Evolutionary conservation across 768 basidiomycete species (phyloP).

Genomic region (Psilocybe azurescens): DNA sequence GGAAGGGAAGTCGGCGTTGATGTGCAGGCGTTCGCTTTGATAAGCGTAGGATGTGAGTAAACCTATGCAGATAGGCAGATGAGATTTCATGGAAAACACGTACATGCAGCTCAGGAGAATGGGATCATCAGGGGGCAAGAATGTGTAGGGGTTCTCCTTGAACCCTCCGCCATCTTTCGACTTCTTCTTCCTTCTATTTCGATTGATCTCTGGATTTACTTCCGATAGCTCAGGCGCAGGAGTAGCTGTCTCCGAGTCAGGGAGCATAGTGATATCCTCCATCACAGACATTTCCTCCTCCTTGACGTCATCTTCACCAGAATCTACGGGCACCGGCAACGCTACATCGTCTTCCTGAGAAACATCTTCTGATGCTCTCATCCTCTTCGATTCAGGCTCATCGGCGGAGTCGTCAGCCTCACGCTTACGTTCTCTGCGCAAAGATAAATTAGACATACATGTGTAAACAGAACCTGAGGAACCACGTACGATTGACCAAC

Average conservation of each 20-base stretch:
- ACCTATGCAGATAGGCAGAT: too few species aligned
- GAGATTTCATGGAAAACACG: slow-evolving; percentile 28
- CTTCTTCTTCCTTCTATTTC: slow-evolving; percentile 25
- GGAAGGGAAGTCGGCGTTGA: slow-evolving; percentile 73
- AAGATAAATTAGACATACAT: slow-evolving; percentile 1
- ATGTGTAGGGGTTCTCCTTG: slow-evolving; percentile 93
- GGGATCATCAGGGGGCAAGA: slow-evolving; percentile 72
- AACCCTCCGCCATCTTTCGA: slow-evolving; percentile 47
- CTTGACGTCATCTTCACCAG: slow-evolving; percentile 9
- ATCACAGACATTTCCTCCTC: slow-evolving; percentile 12
- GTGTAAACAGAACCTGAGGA: background rate
- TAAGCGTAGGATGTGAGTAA: slow-evolving; percentile 1
- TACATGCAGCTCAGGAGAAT: slow-evolving; percentile 77
- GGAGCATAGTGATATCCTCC: background rate
- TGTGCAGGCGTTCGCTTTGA: slow-evolving; percentile 71
- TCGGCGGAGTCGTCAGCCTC: slow-evolving; percentile 43
- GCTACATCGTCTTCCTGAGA: background rate
- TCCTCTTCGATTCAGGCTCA: slow-evolving; percentile 57
- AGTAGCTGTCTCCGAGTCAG: background rate
- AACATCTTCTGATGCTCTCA: slow-evolving; percentile 26
- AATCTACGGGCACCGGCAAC: background rate
- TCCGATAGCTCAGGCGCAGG: background rate
- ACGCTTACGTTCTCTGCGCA: slow-evolving; percentile 53
- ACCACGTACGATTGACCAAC: slow-evolving; percentile 3
- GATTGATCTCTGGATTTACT: slow-evolving; percentile 10